Evolutionary conservation across 2,329 filamentous ascomycete species (phyloP).

Genomic region (Penicillium griseofulvum): DNA sequence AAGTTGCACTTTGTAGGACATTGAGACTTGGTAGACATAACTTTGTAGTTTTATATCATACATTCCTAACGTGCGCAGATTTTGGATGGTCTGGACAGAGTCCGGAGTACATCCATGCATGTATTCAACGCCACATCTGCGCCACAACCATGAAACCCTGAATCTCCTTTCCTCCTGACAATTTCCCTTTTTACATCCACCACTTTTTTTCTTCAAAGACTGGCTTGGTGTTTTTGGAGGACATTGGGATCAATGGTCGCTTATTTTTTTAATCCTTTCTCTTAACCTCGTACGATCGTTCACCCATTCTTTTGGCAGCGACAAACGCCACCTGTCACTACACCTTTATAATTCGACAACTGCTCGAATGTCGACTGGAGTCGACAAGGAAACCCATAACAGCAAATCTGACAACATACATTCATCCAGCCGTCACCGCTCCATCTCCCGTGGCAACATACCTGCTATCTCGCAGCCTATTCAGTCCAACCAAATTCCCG

Average conservation of each 20-base stretch:
- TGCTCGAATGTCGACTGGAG: constrained; percentile 56
- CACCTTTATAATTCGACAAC: constrained; percentile 15
- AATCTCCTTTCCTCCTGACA: constrained; percentile 23
- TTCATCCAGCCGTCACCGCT: constrained; percentile 52
- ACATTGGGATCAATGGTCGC: constrained; percentile 28
- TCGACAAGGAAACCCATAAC: constrained; percentile 50
- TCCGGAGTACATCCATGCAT: not conserved
- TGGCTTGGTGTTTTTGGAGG: constrained; percentile 24
- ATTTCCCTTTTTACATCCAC: constrained; percentile 11
- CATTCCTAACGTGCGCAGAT: not conserved
- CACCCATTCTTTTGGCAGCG: constrained; percentile 19
- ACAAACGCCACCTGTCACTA: constrained; percentile 20
- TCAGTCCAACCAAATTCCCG: constrained; percentile 46
- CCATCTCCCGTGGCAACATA: constrained; percentile 50
- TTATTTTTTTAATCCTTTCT: constrained; percentile 6
- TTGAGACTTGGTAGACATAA: not conserved
- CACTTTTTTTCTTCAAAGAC: constrained; percentile 18
- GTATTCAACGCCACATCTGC: constrained; percentile 24
- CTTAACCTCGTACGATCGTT: constrained; percentile 25
- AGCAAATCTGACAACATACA: constrained; percentile 55
- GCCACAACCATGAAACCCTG: constrained; percentile 23
- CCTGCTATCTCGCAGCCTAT: constrained; percentile 46
- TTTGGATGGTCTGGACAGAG: too few species aligned
- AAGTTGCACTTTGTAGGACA: not conserved
- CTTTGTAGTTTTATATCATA: not conserved